Evolutionary conservation across 257 asterid species (phyloP).

Genomic region (Lycium barbarum): DNA sequence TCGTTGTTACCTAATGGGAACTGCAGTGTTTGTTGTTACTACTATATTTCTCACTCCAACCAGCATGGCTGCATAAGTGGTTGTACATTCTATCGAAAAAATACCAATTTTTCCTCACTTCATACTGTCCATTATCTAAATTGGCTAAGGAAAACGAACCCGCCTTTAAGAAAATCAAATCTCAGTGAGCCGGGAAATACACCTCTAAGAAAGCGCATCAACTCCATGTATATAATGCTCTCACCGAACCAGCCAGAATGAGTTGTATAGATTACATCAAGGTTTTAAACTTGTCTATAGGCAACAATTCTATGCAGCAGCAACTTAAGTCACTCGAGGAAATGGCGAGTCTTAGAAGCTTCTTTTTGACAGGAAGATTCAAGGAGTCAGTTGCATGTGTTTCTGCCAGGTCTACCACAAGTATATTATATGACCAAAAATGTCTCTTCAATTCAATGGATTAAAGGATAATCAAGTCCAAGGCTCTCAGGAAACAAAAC

Average conservation of each 20-base stretch:
- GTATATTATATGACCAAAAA: neutral
- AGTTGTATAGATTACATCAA: neutral
- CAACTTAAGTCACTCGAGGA: neutral
- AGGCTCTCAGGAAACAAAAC: neutral
- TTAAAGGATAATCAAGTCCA: neutral
- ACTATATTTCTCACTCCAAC: neutral
- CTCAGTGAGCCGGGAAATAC: neutral
- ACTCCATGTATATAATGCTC: conserved; percentile 12
- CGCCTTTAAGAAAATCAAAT: neutral
- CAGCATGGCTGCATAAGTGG: neutral
- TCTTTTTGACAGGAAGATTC: neutral
- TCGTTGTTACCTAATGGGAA: neutral
- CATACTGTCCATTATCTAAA: neutral
- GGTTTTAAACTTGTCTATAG: neutral
- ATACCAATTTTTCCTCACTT: neutral
- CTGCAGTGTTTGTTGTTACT: neutral
- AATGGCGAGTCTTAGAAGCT: neutral
- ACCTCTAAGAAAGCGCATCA: neutral
- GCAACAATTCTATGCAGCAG: neutral
- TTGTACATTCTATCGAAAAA: neutral
- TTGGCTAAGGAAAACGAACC: neutral
- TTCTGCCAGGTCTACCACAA: neutral
- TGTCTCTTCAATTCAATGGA: neutral
- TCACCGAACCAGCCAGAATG: neutral
- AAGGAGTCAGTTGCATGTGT: neutral